A percentile compares a stretch with the other conserved stretches of the same genome.
phyloP scores from a whole-genome alignment of 768 basidiomycete genomes.

The Boletus rubescentipes region DNA sequence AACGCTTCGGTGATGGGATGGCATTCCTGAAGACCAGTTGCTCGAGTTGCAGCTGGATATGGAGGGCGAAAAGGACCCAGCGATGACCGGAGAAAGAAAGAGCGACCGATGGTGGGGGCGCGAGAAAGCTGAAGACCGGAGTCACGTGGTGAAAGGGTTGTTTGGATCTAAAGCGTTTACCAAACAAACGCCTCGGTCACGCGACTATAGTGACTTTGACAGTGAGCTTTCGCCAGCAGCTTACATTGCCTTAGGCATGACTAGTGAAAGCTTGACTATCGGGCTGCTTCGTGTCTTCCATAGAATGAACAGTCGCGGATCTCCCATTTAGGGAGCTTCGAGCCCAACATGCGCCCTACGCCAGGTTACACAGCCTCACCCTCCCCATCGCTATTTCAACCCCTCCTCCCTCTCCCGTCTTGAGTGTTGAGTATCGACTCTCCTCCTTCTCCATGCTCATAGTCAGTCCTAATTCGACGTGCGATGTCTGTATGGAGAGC shows the following conservation, averaged over 20 bases:
- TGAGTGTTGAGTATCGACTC: not conserved
- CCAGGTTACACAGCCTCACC: not conserved
- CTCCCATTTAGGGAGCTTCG: not conserved
- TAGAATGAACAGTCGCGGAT: not conserved
- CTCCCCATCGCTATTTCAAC: not conserved
- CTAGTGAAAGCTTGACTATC: too few species aligned
- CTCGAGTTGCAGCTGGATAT: conserved; percentile 25
- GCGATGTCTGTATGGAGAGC: conserved; percentile 14
- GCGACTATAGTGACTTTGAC: too few species aligned
- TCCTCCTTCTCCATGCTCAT: conserved; percentile 7
- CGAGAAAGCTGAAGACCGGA: too few species aligned
- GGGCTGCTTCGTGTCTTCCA: conserved; percentile 3
- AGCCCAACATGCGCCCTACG: not conserved
- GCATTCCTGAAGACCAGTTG: conserved; percentile 37
- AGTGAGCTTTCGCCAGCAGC: too few species aligned
- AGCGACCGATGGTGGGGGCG: conserved; percentile 8
- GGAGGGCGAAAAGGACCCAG: conserved; percentile 30
- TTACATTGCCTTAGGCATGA: too few species aligned
- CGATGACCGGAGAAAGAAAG: conserved; percentile 24
- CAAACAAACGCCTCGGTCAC: too few species aligned
- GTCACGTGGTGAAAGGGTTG: too few species aligned
- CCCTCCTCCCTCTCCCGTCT: not conserved
- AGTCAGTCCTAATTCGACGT: conserved; percentile 9
- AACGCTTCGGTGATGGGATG: conserved; percentile 63
- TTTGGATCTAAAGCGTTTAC: too few species aligned